Percentiles rank a stretch among this genome's conserved stretches.
Conservation (phyloP, 2,329 filamentous ascomycete species). For the Ceratocystiopsis minuta region DNA sequence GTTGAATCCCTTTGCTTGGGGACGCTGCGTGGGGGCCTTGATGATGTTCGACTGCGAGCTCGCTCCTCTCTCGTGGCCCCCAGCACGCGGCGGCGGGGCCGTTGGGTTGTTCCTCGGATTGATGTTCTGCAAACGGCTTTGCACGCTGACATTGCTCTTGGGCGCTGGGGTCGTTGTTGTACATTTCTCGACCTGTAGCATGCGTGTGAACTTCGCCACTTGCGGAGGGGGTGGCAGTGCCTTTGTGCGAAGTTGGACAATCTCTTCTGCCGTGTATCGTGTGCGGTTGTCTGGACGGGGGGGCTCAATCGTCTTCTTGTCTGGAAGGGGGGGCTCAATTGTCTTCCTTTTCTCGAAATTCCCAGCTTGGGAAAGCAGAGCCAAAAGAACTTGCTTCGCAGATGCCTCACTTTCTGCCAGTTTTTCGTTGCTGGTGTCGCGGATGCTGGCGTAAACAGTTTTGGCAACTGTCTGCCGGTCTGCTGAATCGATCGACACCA, state of each 20-base stretch:
- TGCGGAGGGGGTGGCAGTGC: neutral
- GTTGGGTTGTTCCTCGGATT: no score
- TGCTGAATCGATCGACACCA: neutral
- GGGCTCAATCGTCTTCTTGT: neutral
- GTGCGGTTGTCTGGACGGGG: no score
- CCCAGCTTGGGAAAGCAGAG: neutral
- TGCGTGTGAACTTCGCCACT: neutral
- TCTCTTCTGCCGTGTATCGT: neutral
- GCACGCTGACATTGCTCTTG: no score
- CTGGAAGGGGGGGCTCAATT: neutral
- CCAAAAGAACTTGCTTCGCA: neutral
- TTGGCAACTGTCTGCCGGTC: slow-evolving; percentile 1
- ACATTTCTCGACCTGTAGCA: neutral
- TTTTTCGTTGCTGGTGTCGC: no score
- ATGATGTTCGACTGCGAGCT: no score
- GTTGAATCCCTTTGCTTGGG: no score
- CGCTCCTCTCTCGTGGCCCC: no score
- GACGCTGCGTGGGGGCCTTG: no score
- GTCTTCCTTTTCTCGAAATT: neutral
- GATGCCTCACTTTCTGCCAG: neutral
- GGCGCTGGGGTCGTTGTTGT: no score
- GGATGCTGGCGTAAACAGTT: neutral
- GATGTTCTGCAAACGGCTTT: no score
- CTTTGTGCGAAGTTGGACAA: neutral
- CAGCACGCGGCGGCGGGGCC: no score